A percentile compares a stretch with the other conserved stretches of the same genome.
These are phyloP conservation scores for Echinochloa phyllopogon DNA, from an alignment of 176 grass and related monocot species.

Conservation along the genomic window DNA sequence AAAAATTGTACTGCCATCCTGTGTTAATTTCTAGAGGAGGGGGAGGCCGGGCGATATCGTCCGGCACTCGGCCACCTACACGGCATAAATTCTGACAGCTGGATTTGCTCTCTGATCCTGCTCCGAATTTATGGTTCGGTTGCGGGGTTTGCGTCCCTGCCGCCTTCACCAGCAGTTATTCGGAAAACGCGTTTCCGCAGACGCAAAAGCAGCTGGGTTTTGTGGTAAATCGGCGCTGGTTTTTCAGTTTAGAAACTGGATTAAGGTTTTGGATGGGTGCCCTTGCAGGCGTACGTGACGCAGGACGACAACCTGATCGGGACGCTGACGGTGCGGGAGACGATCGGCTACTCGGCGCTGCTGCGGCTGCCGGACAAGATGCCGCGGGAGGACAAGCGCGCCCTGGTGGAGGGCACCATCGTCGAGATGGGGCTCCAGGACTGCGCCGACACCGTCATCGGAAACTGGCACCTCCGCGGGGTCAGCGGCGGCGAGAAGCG, in stretches of 20 bases:
- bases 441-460: slow-evolving; percentile 93
- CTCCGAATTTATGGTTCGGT: slow-evolving; percentile 43
- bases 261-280: neutral
- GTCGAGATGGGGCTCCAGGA: slow-evolving; percentile 97
- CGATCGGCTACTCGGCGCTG: slow-evolving; percentile 90
- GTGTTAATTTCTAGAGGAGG: neutral
- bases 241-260: neutral
- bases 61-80: slow-evolving; percentile 23
- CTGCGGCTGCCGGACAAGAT: slow-evolving; percentile 96
- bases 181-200: neutral
- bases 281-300: slow-evolving; percentile 88
- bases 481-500: slow-evolving; percentile 98
- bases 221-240: neutral
- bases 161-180: neutral
- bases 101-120: slow-evolving; percentile 34
- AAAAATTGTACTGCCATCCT: neutral
- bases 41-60: neutral
- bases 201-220: neutral
- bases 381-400: slow-evolving; percentile 82
- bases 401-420: slow-evolving; percentile 93
- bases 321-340: slow-evolving; percentile 96
- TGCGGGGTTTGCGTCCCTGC: neutral
- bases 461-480: slow-evolving; percentile 97
- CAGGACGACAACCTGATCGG: slow-evolving; percentile 99
- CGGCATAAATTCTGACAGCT: slow-evolving; percentile 53